Conservation (phyloP, 2,329 filamentous ascomycete genomes). For the Phoma sp. region DNA sequence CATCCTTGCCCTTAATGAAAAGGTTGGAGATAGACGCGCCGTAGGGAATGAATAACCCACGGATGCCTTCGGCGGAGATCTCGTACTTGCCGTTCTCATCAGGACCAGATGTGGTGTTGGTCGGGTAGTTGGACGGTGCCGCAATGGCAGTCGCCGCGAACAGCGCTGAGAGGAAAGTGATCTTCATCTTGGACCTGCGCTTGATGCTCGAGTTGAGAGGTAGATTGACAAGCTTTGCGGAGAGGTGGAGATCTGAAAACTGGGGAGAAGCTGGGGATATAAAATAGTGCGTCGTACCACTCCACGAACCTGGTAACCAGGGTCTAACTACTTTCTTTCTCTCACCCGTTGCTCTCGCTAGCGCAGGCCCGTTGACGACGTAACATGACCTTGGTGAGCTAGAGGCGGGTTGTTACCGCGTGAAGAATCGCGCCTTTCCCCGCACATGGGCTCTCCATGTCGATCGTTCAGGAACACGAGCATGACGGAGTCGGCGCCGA, state of each 20-base stretch:
- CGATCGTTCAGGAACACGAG: constrained; percentile 37
- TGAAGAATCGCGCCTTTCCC: constrained; percentile 31
- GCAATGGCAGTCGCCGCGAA: constrained; percentile 37
- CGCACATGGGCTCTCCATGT: constrained; percentile 30
- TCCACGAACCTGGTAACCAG: constrained; percentile 30
- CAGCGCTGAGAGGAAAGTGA: constrained; percentile 29
- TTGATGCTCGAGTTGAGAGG: constrained; percentile 22
- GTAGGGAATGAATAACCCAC: constrained; percentile 75
- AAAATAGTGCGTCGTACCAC: constrained; percentile 25
- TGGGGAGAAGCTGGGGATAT: constrained; percentile 21
- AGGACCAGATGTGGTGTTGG: constrained; percentile 38
- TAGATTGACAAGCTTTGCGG: constrained; percentile 20
- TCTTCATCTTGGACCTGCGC: constrained; percentile 34
- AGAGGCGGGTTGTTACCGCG: constrained; percentile 24
- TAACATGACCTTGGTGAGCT: constrained; percentile 17
- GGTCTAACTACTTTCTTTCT: constrained; percentile 20
- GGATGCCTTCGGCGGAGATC: constrained; percentile 71
- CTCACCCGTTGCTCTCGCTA: constrained; percentile 13
- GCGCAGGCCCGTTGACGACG: constrained; percentile 20
- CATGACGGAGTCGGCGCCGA: constrained; percentile 26
- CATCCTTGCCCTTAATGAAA: constrained; percentile 72
- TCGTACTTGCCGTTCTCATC: constrained; percentile 69
- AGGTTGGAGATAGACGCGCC: constrained; percentile 77
- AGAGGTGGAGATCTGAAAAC: constrained; percentile 15
- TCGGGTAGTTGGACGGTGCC: constrained; percentile 33